These are phyloP conservation scores for Ogataea saltuana DNA, from an alignment of 805 yeast species.

Conservation along the genomic window DNA sequence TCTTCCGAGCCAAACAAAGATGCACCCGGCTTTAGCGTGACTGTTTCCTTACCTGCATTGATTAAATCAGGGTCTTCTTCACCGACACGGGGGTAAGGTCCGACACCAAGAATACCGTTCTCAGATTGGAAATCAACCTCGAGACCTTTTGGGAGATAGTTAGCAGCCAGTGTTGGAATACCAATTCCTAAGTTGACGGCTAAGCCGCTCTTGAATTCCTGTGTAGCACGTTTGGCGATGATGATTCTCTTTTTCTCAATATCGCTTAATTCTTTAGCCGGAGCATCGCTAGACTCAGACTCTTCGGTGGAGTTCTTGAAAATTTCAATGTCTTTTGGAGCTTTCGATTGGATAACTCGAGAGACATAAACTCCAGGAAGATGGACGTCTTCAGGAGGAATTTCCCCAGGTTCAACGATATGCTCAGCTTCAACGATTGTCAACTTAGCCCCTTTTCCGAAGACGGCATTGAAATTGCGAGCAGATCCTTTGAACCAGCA, in stretches of 20 bases:
- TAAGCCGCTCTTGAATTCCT: constrained; percentile 45
- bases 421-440: constrained; percentile 55
- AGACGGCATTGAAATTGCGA: constrained; percentile 45
- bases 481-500: constrained; percentile 49
- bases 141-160: constrained; percentile 37
- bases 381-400: constrained; percentile 46
- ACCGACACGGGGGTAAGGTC: constrained; percentile 45
- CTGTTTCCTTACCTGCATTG: constrained; percentile 55
- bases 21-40: constrained; percentile 47
- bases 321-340: constrained; percentile 46
- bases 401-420: constrained; percentile 47
- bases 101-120: constrained; percentile 51
- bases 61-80: constrained; percentile 49
- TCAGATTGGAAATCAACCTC: constrained; percentile 47
- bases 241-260: constrained; percentile 28
- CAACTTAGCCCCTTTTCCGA: constrained; percentile 46
- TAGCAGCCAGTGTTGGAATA: constrained; percentile 51
- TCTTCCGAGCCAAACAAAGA: constrained; percentile 51
- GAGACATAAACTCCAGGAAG: constrained; percentile 48
- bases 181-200: constrained; percentile 52
- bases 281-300: neutral
- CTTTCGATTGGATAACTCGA: constrained; percentile 41
- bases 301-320: constrained; percentile 18
- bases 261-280: constrained; percentile 4
- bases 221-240: constrained; percentile 46